These are phyloP conservation scores for Rhizopus sp. DNA, from an alignment of 371 early-diverging fungal genomes.

Conservation along the genomic window DNA sequence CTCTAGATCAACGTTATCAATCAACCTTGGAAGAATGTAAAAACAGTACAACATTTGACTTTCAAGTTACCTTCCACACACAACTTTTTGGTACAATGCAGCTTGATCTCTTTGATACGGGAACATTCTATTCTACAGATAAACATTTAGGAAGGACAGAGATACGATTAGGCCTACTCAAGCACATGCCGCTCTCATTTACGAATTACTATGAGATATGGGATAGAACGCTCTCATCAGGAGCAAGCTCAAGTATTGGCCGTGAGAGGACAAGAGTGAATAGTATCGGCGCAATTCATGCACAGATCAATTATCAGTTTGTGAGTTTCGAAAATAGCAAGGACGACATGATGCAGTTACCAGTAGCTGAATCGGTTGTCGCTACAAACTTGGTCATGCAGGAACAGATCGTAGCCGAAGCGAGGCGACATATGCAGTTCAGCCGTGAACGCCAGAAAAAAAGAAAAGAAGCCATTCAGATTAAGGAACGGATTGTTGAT, in stretches of 20 bases:
- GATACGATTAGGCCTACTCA: slow-evolving; percentile 62
- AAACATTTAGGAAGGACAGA: slow-evolving; percentile 76
- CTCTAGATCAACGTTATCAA: slow-evolving; percentile 63
- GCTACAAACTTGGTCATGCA: slow-evolving; percentile 19
- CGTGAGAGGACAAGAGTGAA: slow-evolving; percentile 51
- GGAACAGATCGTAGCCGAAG: slow-evolving; percentile 26
- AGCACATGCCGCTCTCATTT: slow-evolving; percentile 69
- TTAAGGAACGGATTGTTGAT: slow-evolving; percentile 1
- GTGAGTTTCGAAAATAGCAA: slow-evolving; percentile 20
- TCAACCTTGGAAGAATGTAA: slow-evolving; percentile 72
- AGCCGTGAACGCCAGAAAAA: slow-evolving; percentile 14
- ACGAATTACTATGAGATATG: slow-evolving; percentile 73
- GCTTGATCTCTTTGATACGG: slow-evolving; percentile 72
- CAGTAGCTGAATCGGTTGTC: not conserved
- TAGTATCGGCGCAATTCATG: slow-evolving; percentile 70
- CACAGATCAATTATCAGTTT: slow-evolving; percentile 63
- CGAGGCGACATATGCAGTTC: slow-evolving; percentile 26
- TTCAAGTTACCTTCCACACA: slow-evolving; percentile 71
- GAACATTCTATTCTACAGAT: slow-evolving; percentile 61
- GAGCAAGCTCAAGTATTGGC: slow-evolving; percentile 62
- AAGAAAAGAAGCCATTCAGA: slow-evolving; percentile 12
- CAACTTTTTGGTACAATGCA: slow-evolving; percentile 78
- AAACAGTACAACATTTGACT: slow-evolving; percentile 76
- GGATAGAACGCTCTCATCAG: slow-evolving; percentile 62
- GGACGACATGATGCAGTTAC: not conserved